Evolutionary conservation across 805 yeast genomes (phyloP).

Genomic region (Pichia californica): DNA sequence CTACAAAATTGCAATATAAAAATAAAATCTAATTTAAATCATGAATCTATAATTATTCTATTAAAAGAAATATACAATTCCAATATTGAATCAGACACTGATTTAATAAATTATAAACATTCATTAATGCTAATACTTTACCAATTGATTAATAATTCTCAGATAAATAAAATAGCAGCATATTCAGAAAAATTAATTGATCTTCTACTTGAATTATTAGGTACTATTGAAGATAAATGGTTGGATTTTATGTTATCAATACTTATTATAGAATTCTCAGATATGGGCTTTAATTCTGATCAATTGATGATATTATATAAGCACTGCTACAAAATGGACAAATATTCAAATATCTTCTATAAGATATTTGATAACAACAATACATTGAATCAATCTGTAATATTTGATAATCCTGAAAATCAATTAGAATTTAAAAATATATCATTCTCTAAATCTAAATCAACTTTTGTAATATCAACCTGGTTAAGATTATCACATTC

Average conservation of each 20-base stretch:
- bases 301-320: slow-evolving; percentile 1
- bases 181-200: too few species aligned
- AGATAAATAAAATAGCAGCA: background rate
- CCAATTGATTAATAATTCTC: slow-evolving; percentile 7
- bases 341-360: background rate
- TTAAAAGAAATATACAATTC: too few species aligned
- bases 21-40: too few species aligned
- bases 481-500: slow-evolving; percentile 21
- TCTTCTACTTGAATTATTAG: too few species aligned
- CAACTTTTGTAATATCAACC: slow-evolving; percentile 21
- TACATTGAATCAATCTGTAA: background rate
- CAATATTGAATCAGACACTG: background rate
- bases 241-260: too few species aligned
- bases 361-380: background rate
- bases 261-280: slow-evolving; percentile 7
- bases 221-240: too few species aligned
- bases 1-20: too few species aligned
- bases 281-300: slow-evolving; percentile 15
- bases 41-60: too few species aligned
- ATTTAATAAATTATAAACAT: background rate
- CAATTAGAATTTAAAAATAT: slow-evolving; percentile 11
- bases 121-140: slow-evolving; percentile 11
- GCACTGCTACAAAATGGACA: background rate
- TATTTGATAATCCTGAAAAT: background rate
- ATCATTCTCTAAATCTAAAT: slow-evolving; percentile 8